These are phyloP conservation scores for Inga laurina DNA, from an alignment of 306 rosid genomes.

Conservation along the genomic window DNA sequence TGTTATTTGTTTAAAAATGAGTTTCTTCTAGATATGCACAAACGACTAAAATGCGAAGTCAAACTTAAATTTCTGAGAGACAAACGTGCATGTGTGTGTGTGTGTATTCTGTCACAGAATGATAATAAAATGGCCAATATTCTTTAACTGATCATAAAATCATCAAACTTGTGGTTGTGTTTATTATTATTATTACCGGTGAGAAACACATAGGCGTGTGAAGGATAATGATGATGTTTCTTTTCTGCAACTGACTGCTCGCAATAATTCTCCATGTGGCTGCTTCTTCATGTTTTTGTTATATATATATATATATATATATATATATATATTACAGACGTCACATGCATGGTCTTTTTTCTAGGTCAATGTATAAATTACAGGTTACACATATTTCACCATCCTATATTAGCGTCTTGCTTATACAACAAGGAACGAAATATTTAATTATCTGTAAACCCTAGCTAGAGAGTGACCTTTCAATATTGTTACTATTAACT, in stretches of 20 bases:
- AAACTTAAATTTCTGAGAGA: neutral
- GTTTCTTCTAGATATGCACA: neutral
- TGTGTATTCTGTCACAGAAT: conserved; percentile 11
- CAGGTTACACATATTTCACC: conserved; percentile 24
- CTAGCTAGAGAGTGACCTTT: neutral
- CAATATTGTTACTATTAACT: neutral
- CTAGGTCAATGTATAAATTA: conserved; percentile 26
- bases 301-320: neutral
- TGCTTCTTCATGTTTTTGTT: conserved; percentile 29
- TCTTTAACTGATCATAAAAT: neutral
- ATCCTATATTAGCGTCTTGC: conserved; percentile 24
- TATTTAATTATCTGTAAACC: neutral
- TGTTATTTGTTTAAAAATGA: neutral
- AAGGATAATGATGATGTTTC: conserved; percentile 29
- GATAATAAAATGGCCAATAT: conserved; percentile 6
- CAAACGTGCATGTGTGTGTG: neutral
- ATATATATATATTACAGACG: neutral
- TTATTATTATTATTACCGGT: neutral
- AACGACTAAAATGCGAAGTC: neutral
- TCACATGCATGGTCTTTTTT: conserved; percentile 50
- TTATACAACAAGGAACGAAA: neutral
- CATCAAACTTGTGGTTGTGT: too few relatives aligned
- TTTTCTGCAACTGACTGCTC: conserved; percentile 9
- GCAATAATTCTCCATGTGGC: conserved; percentile 33
- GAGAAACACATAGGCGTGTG: conserved; percentile 16